A percentile compares a stretch with the other conserved stretches of the same genome.
Evolutionary conservation across 352 stramenopile genomes (phyloP).

Genomic region (Pythium brassicae): DNA sequence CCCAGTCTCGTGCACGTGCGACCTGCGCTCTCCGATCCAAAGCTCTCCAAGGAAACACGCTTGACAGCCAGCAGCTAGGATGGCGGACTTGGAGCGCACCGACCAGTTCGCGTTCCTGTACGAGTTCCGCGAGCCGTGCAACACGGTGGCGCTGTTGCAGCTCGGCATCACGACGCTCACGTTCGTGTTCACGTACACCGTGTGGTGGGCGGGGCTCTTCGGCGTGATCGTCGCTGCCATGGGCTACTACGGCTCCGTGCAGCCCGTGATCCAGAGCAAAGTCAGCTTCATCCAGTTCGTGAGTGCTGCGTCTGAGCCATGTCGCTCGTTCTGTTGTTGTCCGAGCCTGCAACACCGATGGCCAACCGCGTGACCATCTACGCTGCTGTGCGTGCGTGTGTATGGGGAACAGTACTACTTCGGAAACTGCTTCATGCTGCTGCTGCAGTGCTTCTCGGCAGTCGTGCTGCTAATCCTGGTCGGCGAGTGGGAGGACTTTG

Average conservation of each 20-base stretch:
- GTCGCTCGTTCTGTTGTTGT: no score
- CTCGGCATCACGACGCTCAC: conserved; percentile 59
- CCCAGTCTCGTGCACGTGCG: no score
- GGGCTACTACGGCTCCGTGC: conserved; percentile 78
- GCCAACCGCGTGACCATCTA: no score
- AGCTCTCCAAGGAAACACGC: no score
- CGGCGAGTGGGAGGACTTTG: conserved; percentile 73
- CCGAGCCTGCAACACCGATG: no score
- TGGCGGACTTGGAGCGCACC: conserved; percentile 69
- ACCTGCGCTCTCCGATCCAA: background rate
- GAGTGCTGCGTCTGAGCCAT: background rate
- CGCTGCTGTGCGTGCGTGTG: background rate
- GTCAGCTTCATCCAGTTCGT: conserved; percentile 84
- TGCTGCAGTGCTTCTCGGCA: conserved; percentile 67
- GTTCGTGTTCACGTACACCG: conserved; percentile 79
- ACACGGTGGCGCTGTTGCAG: conserved; percentile 76
- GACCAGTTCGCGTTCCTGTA: conserved; percentile 80
- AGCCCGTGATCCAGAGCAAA: conserved; percentile 85
- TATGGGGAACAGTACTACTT: conserved; percentile 66
- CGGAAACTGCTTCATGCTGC: conserved; percentile 83
- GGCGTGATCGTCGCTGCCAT: conserved; percentile 73
- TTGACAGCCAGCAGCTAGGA: conserved; percentile 13
- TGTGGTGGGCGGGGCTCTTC: conserved; percentile 79
- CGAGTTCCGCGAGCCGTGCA: conserved; percentile 80
- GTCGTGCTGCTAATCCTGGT: conserved; percentile 73